Percentiles rank a stretch among this genome's conserved stretches.
These are phyloP conservation scores for Albatrellus ellisii DNA, from an alignment of 768 basidiomycete genomes.

Conservation along the genomic window DNA sequence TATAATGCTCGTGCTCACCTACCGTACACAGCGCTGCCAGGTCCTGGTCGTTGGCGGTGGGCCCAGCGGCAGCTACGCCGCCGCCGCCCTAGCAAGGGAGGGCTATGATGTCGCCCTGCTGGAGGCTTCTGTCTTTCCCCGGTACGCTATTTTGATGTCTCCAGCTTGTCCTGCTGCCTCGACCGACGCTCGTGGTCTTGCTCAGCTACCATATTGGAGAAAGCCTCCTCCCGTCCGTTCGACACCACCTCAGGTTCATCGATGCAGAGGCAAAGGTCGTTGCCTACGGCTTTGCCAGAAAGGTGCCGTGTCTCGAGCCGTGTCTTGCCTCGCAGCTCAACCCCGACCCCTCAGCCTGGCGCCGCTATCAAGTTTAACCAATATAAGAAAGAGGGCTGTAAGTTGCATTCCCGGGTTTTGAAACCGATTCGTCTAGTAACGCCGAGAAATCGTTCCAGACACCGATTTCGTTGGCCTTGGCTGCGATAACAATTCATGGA, in stretches of 20 bases:
- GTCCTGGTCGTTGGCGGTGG: slow-evolving; percentile 48
- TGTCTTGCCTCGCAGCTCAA: neutral
- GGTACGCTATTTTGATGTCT: slow-evolving; percentile 20
- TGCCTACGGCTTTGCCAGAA: slow-evolving; percentile 30
- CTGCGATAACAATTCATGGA: slow-evolving; percentile 40
- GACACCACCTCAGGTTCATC: slow-evolving; percentile 40
- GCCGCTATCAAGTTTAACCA: slow-evolving; percentile 47
- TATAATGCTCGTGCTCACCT: too few species aligned
- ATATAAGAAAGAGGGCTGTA: slow-evolving; percentile 44
- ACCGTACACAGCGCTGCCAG: slow-evolving; percentile 16
- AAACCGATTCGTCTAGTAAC: too few species aligned
- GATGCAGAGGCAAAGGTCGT: slow-evolving; percentile 31
- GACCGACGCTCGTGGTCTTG: neutral
- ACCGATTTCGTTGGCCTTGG: slow-evolving; percentile 44
- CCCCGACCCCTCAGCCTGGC: slow-evolving; percentile 31
- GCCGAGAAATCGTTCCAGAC: slow-evolving; percentile 29
- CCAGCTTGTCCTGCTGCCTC: neutral
- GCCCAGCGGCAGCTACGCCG: slow-evolving; percentile 44
- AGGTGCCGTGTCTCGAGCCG: slow-evolving; percentile 22
- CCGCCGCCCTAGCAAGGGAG: slow-evolving; percentile 41
- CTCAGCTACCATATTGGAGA: slow-evolving; percentile 39
- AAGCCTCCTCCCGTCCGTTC: slow-evolving; percentile 35
- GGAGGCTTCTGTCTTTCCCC: slow-evolving; percentile 42
- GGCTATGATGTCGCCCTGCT: slow-evolving; percentile 43
- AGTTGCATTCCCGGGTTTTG: slow-evolving; percentile 14